Percentiles rank a stretch among this genome's conserved stretches.
Evolutionary conservation across 352 stramenopile species (phyloP).

Genomic region (Globisporangium uncinulatum): DNA sequence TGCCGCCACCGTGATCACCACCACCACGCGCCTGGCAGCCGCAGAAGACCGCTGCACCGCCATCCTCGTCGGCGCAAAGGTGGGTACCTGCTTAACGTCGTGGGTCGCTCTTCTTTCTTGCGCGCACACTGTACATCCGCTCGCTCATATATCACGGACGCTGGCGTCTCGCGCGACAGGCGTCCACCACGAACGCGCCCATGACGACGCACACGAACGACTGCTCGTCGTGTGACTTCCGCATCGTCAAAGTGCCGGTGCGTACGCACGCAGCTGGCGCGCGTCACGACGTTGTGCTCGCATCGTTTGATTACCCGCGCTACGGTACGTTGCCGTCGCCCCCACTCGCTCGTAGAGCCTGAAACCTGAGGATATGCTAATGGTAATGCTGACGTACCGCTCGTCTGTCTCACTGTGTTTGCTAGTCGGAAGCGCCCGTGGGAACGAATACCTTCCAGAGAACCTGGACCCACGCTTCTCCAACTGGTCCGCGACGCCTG

Average conservation of each 20-base stretch:
- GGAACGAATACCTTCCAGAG: constrained; percentile 50
- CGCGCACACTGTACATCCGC: background rate
- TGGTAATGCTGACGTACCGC: background rate
- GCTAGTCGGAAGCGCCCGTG: constrained; percentile 51
- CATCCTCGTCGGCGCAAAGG: constrained; percentile 74
- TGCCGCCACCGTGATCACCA: constrained; percentile 15
- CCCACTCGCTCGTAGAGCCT: too few relatives aligned
- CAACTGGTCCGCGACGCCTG: constrained; percentile 51
- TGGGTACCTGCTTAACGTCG: constrained; percentile 8
- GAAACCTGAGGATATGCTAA: too few relatives aligned
- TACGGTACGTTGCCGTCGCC: constrained; percentile 36
- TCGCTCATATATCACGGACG: constrained; percentile 2
- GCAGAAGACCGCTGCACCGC: constrained; percentile 68
- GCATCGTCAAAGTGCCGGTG: constrained; percentile 69
- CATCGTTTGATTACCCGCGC: constrained; percentile 58
- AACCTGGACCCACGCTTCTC: constrained; percentile 69
- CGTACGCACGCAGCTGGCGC: constrained; percentile 35
- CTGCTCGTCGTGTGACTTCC: constrained; percentile 80
- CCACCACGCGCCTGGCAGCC: constrained; percentile 4
- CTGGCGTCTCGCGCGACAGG: constrained; percentile 18
- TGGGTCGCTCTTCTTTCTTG: too few relatives aligned
- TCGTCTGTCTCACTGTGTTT: background rate
- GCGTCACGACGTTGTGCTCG: constrained; percentile 52
- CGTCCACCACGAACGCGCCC: constrained; percentile 50
- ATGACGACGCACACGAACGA: constrained; percentile 86